These are phyloP conservation scores for Neolentinus lepideus DNA, from an alignment of 1,284 basidiomycete species.

Conservation along the genomic window DNA sequence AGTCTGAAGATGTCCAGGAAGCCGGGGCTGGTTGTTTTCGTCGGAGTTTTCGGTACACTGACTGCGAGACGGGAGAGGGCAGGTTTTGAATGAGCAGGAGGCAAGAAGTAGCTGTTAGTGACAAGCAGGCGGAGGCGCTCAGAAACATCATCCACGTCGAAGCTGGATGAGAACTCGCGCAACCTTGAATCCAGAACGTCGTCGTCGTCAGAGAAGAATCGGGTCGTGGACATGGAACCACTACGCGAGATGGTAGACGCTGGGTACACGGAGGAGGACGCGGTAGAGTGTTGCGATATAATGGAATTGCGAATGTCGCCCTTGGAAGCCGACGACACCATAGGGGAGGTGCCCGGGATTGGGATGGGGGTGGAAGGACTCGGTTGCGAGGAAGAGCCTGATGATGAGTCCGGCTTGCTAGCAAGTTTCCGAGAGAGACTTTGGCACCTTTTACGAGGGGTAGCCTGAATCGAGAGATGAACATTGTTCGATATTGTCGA, in stretches of 20 bases:
- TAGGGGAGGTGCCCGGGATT: slow-evolving; percentile 17
- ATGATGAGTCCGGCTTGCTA: slow-evolving; percentile 13
- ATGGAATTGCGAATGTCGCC: slow-evolving; percentile 39
- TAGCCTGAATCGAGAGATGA: background rate
- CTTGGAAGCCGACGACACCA: slow-evolving; percentile 14
- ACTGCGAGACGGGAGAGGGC: slow-evolving; percentile 47
- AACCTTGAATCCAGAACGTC: slow-evolving; percentile 33
- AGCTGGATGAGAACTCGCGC: slow-evolving; percentile 26
- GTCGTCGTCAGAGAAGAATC: slow-evolving; percentile 39
- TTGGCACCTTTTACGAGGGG: background rate
- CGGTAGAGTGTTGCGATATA: slow-evolving; percentile 43
- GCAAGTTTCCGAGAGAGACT: background rate
- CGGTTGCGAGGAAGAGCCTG: slow-evolving; percentile 26
- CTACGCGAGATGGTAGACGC: slow-evolving; percentile 54
- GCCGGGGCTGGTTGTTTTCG: slow-evolving; percentile 39
- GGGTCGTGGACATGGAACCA: slow-evolving; percentile 47
- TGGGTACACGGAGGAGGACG: slow-evolving; percentile 71
- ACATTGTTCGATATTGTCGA: background rate
- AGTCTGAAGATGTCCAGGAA: slow-evolving; percentile 66
- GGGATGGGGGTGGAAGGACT: slow-evolving; percentile 26
- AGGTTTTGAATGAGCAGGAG: slow-evolving; percentile 76
- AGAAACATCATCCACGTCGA: slow-evolving; percentile 73
- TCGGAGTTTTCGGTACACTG: slow-evolving; percentile 24
- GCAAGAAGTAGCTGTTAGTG: slow-evolving; percentile 79
- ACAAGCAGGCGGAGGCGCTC: slow-evolving; percentile 74